Percentiles rank a stretch among this genome's conserved stretches.
Conservation (phyloP, 2,329 filamentous ascomycete genomes). For the Emergomyces pasteurianus region DNA sequence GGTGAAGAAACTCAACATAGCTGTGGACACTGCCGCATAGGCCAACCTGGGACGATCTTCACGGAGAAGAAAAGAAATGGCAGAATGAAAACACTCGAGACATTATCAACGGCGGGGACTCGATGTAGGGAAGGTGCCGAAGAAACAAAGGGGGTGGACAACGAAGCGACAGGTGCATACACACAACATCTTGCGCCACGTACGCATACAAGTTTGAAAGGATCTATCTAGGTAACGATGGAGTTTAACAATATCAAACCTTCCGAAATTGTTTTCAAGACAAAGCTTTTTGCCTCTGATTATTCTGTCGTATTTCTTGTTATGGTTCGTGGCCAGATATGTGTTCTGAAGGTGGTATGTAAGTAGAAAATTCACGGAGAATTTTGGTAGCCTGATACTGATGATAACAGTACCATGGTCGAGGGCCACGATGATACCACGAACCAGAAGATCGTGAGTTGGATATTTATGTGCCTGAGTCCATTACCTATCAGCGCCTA, state of each 20-base stretch:
- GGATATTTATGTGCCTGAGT: conserved; percentile 5
- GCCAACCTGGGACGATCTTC: background rate
- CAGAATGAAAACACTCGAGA: background rate
- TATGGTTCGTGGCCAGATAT: conserved; percentile 4
- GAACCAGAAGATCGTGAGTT: conserved; percentile 1
- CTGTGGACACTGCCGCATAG: background rate
- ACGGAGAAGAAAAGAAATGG: background rate
- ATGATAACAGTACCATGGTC: conserved; percentile 6
- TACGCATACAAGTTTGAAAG: background rate
- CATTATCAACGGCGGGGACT: background rate
- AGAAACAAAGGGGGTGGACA: background rate
- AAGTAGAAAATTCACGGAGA: background rate
- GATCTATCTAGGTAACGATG: background rate
- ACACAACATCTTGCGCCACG: background rate
- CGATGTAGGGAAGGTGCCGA: background rate
- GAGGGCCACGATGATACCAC: background rate
- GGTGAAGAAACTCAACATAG: conserved; percentile 1
- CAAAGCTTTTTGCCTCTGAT: conserved; percentile 4
- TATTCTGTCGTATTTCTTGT: conserved; percentile 12
- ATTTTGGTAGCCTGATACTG: background rate
- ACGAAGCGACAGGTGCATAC: background rate
- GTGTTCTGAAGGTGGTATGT: conserved; percentile 17
- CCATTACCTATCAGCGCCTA: conserved; percentile 7
- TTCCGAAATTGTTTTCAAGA: conserved; percentile 9
- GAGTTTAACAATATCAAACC: background rate